Conservation (phyloP, 1,284 basidiomycete species). For the Rhodotorula sp. region DNA sequence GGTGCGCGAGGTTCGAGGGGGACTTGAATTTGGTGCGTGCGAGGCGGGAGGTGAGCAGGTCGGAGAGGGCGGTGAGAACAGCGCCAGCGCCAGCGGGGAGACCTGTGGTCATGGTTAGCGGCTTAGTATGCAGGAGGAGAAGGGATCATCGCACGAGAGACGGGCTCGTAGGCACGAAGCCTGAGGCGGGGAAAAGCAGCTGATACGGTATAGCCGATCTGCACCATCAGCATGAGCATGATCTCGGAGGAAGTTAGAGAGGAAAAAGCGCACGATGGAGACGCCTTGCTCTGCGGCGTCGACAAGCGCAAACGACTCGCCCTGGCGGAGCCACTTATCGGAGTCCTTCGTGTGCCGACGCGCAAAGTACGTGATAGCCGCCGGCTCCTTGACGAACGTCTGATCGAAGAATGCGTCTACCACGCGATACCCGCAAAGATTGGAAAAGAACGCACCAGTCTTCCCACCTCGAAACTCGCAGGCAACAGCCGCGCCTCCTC, state of each 20-base stretch:
- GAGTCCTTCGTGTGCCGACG: neutral
- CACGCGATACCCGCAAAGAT: neutral
- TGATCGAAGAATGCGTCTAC: too few species aligned
- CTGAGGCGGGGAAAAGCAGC: neutral
- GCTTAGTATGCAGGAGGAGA: too few species aligned
- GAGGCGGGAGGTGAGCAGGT: neutral
- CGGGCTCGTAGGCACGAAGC: slow-evolving; percentile 5
- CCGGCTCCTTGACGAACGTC: slow-evolving; percentile 27
- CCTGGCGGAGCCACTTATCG: slow-evolving; percentile 9
- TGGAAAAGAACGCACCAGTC: slow-evolving; percentile 4
- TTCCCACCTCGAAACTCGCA: neutral
- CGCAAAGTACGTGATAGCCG: slow-evolving; percentile 7
- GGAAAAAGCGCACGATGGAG: slow-evolving; percentile 11
- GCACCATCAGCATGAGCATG: neutral
- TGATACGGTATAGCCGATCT: slow-evolving; percentile 3
- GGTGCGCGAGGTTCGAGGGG: neutral
- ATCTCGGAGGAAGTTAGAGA: neutral
- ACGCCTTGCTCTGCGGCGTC: slow-evolving; percentile 18
- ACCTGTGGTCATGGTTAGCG: neutral
- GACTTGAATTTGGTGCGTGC: slow-evolving; percentile 26
- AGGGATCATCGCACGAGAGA: slow-evolving; percentile 9
- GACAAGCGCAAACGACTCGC: slow-evolving; percentile 15
- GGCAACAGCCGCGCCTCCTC: slow-evolving; percentile 13
- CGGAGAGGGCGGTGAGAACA: slow-evolving; percentile 4
- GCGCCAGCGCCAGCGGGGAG: slow-evolving; percentile 7